phyloP scores from a whole-genome alignment of 805 yeast species.

The Maudiozyma turicensis region DNA sequence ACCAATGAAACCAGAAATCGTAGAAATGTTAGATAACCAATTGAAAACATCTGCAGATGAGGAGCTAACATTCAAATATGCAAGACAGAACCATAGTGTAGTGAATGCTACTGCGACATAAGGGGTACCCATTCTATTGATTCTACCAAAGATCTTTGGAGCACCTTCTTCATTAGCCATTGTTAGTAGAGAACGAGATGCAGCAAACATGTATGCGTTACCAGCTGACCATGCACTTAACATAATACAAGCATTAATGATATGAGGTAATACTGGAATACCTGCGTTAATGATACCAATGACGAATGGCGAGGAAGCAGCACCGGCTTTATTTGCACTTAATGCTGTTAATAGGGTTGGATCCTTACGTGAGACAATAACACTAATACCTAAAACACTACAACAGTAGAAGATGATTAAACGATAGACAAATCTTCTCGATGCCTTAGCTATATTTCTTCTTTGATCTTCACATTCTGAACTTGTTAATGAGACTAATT shows the following conservation, averaged over 20 bases:
- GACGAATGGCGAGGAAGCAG: slow-evolving; percentile 58
- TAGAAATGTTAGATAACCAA: slow-evolving; percentile 58
- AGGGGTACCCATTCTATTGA: slow-evolving; percentile 50
- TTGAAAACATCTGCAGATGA: slow-evolving; percentile 45
- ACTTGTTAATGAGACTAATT: slow-evolving; percentile 47
- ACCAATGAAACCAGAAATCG: slow-evolving; percentile 56
- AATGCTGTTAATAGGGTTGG: slow-evolving; percentile 38
- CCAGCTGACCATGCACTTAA: slow-evolving; percentile 46
- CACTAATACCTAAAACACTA: slow-evolving; percentile 48
- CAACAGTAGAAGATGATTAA: slow-evolving; percentile 50
- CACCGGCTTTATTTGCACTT: slow-evolving; percentile 44
- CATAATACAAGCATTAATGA: slow-evolving; percentile 52
- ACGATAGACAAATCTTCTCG: slow-evolving; percentile 51
- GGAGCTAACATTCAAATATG: slow-evolving; percentile 46
- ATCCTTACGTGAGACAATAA: slow-evolving; percentile 48
- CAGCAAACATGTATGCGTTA: slow-evolving; percentile 44
- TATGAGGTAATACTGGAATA: slow-evolving; percentile 48
- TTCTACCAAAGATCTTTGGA: slow-evolving; percentile 38
- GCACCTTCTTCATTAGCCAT: slow-evolving; percentile 42
- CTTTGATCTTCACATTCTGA: slow-evolving; percentile 55
- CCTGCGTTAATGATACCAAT: slow-evolving; percentile 57
- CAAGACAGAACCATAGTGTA: slow-evolving; percentile 32
- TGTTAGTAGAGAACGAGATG: slow-evolving; percentile 39
- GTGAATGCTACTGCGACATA: slow-evolving; percentile 25
- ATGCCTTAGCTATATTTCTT: slow-evolving; percentile 51